Conservation (phyloP, 177 flowering plant genomes). For the Tripterygium wilfordii region DNA sequence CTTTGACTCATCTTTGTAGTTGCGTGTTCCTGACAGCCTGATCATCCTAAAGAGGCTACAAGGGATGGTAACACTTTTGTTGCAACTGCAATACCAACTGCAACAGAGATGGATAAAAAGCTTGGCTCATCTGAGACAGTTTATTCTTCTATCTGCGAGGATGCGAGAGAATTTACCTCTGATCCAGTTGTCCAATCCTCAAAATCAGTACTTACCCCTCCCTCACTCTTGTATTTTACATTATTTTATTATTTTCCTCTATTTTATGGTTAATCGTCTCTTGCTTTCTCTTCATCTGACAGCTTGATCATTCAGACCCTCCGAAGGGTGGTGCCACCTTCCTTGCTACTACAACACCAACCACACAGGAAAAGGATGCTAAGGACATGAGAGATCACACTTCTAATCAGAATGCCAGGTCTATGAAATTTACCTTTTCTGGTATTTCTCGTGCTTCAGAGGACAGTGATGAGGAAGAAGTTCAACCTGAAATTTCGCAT, state of each 20-base stretch:
- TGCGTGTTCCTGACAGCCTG: too few relatives aligned
- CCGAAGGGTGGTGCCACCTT: not conserved
- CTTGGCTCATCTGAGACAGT: too few relatives aligned
- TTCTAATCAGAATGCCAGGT: not conserved
- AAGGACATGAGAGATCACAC: not conserved
- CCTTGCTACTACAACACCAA: not conserved
- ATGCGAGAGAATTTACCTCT: too few relatives aligned
- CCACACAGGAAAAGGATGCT: not conserved
- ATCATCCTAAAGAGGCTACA: too few relatives aligned
- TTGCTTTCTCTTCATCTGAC: not conserved
- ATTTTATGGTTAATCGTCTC: too few relatives aligned
- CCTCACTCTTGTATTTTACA: not conserved
- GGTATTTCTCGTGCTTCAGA: conserved; percentile 2
- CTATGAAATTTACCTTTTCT: conserved; percentile 13
- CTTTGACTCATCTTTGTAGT: too few relatives aligned
- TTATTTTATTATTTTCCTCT: not conserved
- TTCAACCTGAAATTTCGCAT: conserved; percentile 14
- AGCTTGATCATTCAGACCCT: conserved; percentile 2
- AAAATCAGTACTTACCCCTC: conserved; percentile 5
- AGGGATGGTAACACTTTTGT: too few relatives aligned
- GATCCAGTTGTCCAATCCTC: too few relatives aligned
- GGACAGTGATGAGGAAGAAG: conserved; percentile 18
- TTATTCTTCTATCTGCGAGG: too few relatives aligned
- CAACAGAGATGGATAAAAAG: too few relatives aligned
- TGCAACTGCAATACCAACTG: too few relatives aligned